phyloP scores from a whole-genome alignment of 371 early-diverging fungal genomes.

The Rhizopus stolonifer region DNA sequence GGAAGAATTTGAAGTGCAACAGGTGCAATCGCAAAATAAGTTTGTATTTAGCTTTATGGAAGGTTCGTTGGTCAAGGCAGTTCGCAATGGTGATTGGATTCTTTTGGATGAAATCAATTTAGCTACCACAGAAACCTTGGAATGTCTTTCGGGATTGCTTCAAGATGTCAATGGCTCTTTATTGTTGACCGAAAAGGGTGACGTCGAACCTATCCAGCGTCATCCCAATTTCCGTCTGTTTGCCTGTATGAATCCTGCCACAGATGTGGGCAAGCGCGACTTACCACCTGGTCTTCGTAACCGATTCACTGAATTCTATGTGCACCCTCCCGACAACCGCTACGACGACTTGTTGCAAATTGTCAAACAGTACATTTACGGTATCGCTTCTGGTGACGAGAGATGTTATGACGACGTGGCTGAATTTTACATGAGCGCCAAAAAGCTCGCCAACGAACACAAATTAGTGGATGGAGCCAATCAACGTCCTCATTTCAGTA shows the following conservation, averaged over 20 bases:
- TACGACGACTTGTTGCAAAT: constrained; percentile 83
- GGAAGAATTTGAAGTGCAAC: constrained; percentile 68
- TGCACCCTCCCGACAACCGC: constrained; percentile 86
- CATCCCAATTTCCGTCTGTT: constrained; percentile 97
- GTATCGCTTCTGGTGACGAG: constrained; percentile 62
- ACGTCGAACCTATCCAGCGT: constrained; percentile 79
- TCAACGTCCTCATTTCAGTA: constrained; percentile 88
- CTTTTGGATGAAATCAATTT: constrained; percentile 99
- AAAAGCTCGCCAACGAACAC: constrained; percentile 69
- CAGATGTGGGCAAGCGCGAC: constrained; percentile 97
- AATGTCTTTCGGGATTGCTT: constrained; percentile 87
- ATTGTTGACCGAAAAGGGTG: constrained; percentile 90
- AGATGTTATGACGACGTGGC: constrained; percentile 73
- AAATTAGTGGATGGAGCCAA: constrained; percentile 89
- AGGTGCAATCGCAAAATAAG: constrained; percentile 73
- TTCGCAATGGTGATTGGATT: constrained; percentile 94
- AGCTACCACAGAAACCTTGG: constrained; percentile 93
- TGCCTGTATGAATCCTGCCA: constrained; percentile 99
- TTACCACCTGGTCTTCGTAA: constrained; percentile 90
- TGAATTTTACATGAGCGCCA: constrained; percentile 83
- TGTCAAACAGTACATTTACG: constrained; percentile 73
- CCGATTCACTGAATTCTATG: constrained; percentile 94
- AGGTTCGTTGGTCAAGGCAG: constrained; percentile 91
- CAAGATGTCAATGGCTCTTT: constrained; percentile 82
- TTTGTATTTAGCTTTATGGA: constrained; percentile 94